A percentile compares a stretch with the other conserved stretches of the same genome.
These are phyloP conservation scores for Lupinus albus DNA, from an alignment of 306 rosid genomes.

Conservation along the genomic window DNA sequence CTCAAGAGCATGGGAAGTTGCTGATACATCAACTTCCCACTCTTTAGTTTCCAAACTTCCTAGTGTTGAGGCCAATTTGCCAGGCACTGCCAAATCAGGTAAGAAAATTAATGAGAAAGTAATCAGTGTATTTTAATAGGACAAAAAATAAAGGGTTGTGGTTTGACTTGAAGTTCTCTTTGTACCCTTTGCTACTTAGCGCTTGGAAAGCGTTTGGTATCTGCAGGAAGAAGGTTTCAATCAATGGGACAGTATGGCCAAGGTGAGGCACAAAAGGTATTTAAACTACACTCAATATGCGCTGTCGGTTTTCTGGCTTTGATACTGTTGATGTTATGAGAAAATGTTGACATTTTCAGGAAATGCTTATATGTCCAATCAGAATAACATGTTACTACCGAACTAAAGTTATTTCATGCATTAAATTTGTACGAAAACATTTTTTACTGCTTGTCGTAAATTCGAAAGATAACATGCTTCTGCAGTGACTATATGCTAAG, in stretches of 20 bases:
- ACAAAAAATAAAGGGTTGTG: slow-evolving; percentile 6
- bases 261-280: slow-evolving; percentile 89
- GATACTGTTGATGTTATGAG: neutral
- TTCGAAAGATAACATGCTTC: too few species aligned
- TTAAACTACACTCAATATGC: slow-evolving; percentile 32
- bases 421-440: neutral
- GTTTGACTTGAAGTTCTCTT: slow-evolving; percentile 43
- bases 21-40: slow-evolving; percentile 75
- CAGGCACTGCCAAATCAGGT: slow-evolving; percentile 76
- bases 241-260: slow-evolving; percentile 94
- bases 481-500: too few species aligned
- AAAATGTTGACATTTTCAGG: slow-evolving; percentile 24
- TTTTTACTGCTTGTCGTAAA: neutral
- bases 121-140: slow-evolving; percentile 31
- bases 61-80: slow-evolving; percentile 56
- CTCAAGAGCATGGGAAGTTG: slow-evolving; percentile 86
- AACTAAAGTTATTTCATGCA: slow-evolving; percentile 7
- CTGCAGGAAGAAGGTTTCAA: slow-evolving; percentile 89
- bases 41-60: slow-evolving; percentile 70
- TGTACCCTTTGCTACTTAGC: slow-evolving; percentile 55
- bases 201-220: slow-evolving; percentile 79
- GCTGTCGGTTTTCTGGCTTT: slow-evolving; percentile 21
- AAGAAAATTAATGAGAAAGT: slow-evolving; percentile 35
- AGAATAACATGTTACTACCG: slow-evolving; percentile 12
- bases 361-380: neutral